Evolutionary conservation across 2,329 filamentous ascomycete genomes (phyloP).

Genomic region (Microdochium paspali): DNA sequence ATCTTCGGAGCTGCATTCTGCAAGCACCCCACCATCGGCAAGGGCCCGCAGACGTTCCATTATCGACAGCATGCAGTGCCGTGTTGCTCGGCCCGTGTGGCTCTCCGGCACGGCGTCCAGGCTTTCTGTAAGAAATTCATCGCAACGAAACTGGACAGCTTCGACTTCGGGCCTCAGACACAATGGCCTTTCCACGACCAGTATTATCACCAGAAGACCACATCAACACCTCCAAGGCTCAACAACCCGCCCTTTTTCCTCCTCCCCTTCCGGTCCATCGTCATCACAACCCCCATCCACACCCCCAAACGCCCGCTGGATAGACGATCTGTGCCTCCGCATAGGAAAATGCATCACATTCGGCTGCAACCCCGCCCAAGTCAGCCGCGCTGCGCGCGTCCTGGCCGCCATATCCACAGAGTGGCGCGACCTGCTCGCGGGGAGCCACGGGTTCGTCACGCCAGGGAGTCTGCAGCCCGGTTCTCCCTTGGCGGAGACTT

Average conservation of each 20-base stretch:
- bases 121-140: too few relatives aligned
- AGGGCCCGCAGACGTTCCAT: too few relatives aligned
- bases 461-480: slow-evolving; percentile 1
- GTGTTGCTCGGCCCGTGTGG: too few relatives aligned
- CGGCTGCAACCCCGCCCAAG: slow-evolving; percentile 52
- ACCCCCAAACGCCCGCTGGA: slow-evolving; percentile 51
- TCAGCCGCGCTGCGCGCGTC: slow-evolving; percentile 47
- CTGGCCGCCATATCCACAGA: slow-evolving; percentile 49
- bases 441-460: slow-evolving; percentile 15
- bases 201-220: too few relatives aligned
- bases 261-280: too few relatives aligned
- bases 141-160: too few relatives aligned
- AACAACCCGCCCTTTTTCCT: too few relatives aligned
- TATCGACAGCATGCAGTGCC: too few relatives aligned
- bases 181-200: slow-evolving; percentile 14
- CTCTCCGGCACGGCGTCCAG: too few relatives aligned
- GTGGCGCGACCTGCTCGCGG: slow-evolving; percentile 45
- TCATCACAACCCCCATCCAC: not conserved
- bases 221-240: slow-evolving; percentile 6
- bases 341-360: slow-evolving; percentile 70
- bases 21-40: too few relatives aligned
- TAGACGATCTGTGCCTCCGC: slow-evolving; percentile 55
- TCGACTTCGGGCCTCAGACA: too few relatives aligned
- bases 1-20: too few relatives aligned
- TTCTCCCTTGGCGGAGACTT: not conserved